phyloP scores from a whole-genome alignment of 129 eudicot genomes.

The Flaveria bidentis region DNA sequence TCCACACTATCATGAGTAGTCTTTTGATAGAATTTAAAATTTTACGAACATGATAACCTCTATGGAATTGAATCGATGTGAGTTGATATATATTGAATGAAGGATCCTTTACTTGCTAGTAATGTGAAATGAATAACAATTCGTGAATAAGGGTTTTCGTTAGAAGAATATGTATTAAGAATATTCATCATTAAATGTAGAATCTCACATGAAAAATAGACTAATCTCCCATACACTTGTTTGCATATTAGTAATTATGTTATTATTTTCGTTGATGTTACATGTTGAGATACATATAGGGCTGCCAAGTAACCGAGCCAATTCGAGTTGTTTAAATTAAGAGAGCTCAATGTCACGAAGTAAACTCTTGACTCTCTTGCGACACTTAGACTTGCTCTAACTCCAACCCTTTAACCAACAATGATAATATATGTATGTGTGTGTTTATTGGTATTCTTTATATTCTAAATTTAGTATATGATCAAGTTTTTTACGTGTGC shows the following conservation, averaged over 20 bases:
- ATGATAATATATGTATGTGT: too few species aligned
- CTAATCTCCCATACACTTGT: not conserved
- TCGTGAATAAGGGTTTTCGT: not conserved
- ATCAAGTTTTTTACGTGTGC: not conserved
- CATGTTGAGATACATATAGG: constrained; percentile 1
- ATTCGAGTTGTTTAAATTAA: too few species aligned
- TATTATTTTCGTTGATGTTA: not conserved
- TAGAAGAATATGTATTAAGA: constrained; percentile 7
- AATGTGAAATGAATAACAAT: not conserved
- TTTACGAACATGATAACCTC: not conserved
- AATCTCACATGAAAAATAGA: not conserved
- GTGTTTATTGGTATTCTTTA: not conserved
- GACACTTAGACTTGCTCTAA: too few species aligned
- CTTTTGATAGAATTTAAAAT: not conserved
- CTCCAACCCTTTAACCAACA: too few species aligned
- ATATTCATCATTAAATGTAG: not conserved
- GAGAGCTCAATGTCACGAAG: not conserved
- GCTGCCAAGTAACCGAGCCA: not conserved
- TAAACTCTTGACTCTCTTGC: too few species aligned
- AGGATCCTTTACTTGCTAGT: not conserved
- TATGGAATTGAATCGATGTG: constrained; percentile 7
- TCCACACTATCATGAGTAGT: not conserved
- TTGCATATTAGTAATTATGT: not conserved
- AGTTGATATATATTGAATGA: not conserved
- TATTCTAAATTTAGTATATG: not conserved